Evolutionary conservation across 2,329 filamentous ascomycete genomes (phyloP).

Genomic region (Ophiostoma montium): DNA sequence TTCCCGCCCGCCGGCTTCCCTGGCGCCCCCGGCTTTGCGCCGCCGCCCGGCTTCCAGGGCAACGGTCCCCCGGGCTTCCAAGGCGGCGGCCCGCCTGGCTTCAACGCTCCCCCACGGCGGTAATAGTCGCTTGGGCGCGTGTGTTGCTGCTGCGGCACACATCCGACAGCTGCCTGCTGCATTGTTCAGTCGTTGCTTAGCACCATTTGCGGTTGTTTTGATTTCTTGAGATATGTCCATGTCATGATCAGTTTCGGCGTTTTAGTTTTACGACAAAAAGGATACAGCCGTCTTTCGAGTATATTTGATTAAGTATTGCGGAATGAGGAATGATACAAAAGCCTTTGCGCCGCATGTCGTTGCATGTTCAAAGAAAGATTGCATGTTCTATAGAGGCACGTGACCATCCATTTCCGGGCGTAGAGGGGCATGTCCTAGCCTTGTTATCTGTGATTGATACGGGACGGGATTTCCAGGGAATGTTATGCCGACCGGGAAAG

Average conservation of each 20-base stretch:
- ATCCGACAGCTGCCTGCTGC: not conserved
- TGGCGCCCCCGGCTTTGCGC: slow-evolving; percentile 26
- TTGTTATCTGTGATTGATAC: too few species aligned
- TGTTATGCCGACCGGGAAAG: too few species aligned
- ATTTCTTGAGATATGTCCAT: slow-evolving; percentile 1
- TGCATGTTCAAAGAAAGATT: too few species aligned
- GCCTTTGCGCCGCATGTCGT: too few species aligned
- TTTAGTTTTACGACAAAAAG: not conserved
- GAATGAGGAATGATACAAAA: not conserved
- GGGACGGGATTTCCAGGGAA: too few species aligned
- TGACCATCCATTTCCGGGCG: not conserved
- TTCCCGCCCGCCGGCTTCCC: slow-evolving; percentile 36
- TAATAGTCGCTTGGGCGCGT: slow-evolving; percentile 18
- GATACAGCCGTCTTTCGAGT: not conserved
- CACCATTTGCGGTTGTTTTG: not conserved
- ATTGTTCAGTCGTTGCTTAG: not conserved
- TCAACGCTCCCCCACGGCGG: slow-evolving; percentile 57
- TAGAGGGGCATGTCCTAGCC: too few species aligned
- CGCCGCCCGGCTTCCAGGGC: slow-evolving; percentile 31
- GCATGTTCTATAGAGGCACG: too few species aligned
- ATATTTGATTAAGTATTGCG: not conserved
- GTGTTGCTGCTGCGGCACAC: not conserved
- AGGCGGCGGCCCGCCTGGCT: slow-evolving; percentile 47
- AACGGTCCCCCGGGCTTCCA: slow-evolving; percentile 38
- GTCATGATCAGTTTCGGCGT: slow-evolving; percentile 1